These are phyloP conservation scores for Fusarium sacchari DNA, from an alignment of 2,329 filamentous ascomycete species.

Conservation along the genomic window DNA sequence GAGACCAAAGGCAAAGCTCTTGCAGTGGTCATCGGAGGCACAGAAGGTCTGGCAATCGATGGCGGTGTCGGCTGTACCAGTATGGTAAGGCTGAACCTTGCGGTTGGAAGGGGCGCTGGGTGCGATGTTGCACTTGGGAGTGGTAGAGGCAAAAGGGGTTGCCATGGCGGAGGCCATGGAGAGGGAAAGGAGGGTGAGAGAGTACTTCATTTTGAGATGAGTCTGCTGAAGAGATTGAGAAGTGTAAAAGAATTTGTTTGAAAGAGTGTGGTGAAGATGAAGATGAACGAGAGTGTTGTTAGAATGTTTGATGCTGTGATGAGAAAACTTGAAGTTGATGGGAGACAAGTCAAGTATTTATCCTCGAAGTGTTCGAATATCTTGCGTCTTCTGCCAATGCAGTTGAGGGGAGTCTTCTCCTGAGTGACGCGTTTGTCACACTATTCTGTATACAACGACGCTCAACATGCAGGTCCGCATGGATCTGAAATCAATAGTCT, in stretches of 20 bases:
- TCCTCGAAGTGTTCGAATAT: rapidly evolving
- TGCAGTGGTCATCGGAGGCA: constrained; percentile 1
- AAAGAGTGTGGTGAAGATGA: not conserved
- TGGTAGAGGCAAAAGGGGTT: not conserved
- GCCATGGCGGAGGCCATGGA: constrained; percentile 2
- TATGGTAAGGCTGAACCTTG: not conserved
- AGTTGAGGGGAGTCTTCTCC: not conserved
- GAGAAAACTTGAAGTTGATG: not conserved
- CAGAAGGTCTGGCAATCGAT: constrained; percentile 4
- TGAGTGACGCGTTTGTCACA: not conserved
- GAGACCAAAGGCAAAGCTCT: constrained; percentile 5
- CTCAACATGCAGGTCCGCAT: not conserved
- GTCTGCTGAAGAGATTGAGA: not conserved
- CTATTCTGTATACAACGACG: not conserved
- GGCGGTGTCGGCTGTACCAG: not conserved
- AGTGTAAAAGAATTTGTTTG: not conserved
- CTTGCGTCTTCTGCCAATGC: rapidly evolving
- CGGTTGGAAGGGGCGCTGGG: not conserved
- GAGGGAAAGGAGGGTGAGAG: not conserved
- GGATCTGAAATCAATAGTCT: constrained; percentile 8
- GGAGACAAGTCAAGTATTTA: not conserved
- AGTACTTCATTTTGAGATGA: constrained; percentile 11
- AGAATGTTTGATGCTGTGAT: not conserved
- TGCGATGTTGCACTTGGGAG: not conserved
- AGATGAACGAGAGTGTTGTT: not conserved